Conservation (phyloP, 2,329 filamentous ascomycete species). For the Basipetospora chlamydospora region DNA sequence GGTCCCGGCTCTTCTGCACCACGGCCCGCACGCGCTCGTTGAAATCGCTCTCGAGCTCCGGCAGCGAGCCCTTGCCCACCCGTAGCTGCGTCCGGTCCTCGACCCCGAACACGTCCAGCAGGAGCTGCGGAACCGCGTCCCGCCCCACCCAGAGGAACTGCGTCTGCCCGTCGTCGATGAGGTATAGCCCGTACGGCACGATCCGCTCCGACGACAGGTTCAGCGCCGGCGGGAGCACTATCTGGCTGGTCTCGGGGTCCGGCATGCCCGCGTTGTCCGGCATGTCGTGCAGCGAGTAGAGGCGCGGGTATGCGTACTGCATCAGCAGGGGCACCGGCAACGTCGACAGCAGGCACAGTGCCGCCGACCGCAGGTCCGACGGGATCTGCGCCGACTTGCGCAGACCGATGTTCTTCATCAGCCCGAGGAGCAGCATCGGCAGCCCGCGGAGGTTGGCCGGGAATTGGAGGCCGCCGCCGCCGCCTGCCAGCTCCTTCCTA, state of each 20-base stretch:
- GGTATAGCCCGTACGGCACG: slow-evolving; percentile 79
- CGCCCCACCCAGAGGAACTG: slow-evolving; percentile 96
- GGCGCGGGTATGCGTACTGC: slow-evolving; percentile 77
- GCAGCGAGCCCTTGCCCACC: slow-evolving; percentile 78
- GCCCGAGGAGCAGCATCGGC: slow-evolving; percentile 76
- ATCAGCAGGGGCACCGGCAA: slow-evolving; percentile 79
- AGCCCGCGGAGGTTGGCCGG: slow-evolving; percentile 81
- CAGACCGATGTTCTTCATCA: slow-evolving; percentile 93
- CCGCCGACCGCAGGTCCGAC: slow-evolving; percentile 82
- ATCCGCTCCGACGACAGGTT: slow-evolving; percentile 84
- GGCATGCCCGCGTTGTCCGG: slow-evolving; percentile 81
- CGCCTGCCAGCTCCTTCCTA: slow-evolving; percentile 89
- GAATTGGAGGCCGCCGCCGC: slow-evolving; percentile 85
- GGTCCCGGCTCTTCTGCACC: slow-evolving; percentile 80
- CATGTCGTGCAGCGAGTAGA: slow-evolving; percentile 92
- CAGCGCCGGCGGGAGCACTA: slow-evolving; percentile 66
- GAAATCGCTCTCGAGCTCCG: slow-evolving; percentile 88
- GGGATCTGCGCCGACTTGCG: slow-evolving; percentile 89
- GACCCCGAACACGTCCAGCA: slow-evolving; percentile 81
- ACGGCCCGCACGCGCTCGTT: slow-evolving; percentile 87
- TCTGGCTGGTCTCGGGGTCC: slow-evolving; percentile 75
- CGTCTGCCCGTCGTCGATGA: slow-evolving; percentile 93
- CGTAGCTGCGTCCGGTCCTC: slow-evolving; percentile 71
- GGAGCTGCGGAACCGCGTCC: slow-evolving; percentile 78
- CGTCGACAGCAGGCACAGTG: slow-evolving; percentile 86